Evolutionary conservation across 1,139 yeast genomes (phyloP).

Genomic region (Hyphopichia buzzinii): DNA sequence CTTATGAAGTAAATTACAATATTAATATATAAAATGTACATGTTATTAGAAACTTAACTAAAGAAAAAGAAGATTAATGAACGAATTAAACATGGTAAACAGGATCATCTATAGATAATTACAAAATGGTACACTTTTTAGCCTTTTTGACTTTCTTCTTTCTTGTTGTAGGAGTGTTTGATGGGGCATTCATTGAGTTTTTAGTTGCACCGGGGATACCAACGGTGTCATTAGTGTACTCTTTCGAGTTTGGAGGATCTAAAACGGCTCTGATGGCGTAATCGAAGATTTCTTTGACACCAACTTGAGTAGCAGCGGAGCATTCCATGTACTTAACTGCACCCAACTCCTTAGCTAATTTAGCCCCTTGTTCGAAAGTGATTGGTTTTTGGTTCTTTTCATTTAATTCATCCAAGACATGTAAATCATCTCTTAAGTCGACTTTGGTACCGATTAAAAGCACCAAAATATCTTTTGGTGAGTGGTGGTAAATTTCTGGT

Average conservation of each 20-base stretch:
- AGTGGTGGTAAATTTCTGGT: slow-evolving; percentile 85
- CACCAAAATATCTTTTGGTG: slow-evolving; percentile 72
- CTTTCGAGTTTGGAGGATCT: slow-evolving; percentile 44
- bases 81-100: not conserved
- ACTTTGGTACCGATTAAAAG: slow-evolving; percentile 82
- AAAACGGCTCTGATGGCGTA: slow-evolving; percentile 73
- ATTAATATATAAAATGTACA: not conserved
- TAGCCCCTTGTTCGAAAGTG: slow-evolving; percentile 58
- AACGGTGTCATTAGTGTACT: slow-evolving; percentile 5
- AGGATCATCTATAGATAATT: slow-evolving; percentile 8
- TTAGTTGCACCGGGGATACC: slow-evolving; percentile 9
- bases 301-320: slow-evolving; percentile 89
- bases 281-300: slow-evolving; percentile 81
- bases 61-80: not conserved
- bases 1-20: slow-evolving; percentile 23
- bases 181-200: slow-evolving; percentile 5
- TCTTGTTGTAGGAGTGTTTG: slow-evolving; percentile 8
- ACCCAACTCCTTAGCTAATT: slow-evolving; percentile 68
- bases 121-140: slow-evolving; percentile 51
- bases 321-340: slow-evolving; percentile 82
- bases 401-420: slow-evolving; percentile 67
- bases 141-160: slow-evolving; percentile 42
- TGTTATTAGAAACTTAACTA: not conserved
- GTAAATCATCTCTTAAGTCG: slow-evolving; percentile 81
- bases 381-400: slow-evolving; percentile 65